phyloP scores from a whole-genome alignment of 805 yeast genomes.

The Priceomyces melissophilus region DNA sequence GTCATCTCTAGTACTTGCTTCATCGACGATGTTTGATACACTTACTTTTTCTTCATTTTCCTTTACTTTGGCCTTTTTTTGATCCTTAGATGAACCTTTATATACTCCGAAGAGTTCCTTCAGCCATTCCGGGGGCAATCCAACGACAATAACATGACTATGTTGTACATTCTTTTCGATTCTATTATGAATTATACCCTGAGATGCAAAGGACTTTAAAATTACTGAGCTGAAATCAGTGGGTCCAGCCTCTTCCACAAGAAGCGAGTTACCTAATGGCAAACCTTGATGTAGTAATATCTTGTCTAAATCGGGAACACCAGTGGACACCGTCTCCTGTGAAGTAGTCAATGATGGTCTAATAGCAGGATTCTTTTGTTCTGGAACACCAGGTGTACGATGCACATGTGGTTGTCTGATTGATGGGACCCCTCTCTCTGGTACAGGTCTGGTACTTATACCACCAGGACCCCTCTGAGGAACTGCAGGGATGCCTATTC shows the following conservation, averaged over 20 bases:
- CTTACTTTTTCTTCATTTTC: slow-evolving; percentile 61
- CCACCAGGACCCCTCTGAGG: slow-evolving; percentile 3
- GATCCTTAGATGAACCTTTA: slow-evolving; percentile 63
- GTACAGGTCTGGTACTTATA: slow-evolving; percentile 4
- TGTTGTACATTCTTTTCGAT: slow-evolving; percentile 33
- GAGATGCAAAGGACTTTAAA: slow-evolving; percentile 67
- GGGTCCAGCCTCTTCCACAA: slow-evolving; percentile 80
- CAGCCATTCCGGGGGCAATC: slow-evolving; percentile 56
- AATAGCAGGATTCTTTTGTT: slow-evolving; percentile 48
- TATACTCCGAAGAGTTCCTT: slow-evolving; percentile 74
- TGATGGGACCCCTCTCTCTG: slow-evolving; percentile 1
- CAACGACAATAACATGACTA: slow-evolving; percentile 64
- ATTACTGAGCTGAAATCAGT: slow-evolving; percentile 82
- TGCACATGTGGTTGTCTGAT: slow-evolving; percentile 6
- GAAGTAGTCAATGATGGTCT: slow-evolving; percentile 78
- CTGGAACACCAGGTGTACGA: not conserved
- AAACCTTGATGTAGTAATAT: slow-evolving; percentile 78
- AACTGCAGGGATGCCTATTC: slow-evolving; percentile 15
- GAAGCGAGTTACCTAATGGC: slow-evolving; percentile 69
- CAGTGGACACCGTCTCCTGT: slow-evolving; percentile 75
- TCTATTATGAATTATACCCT: slow-evolving; percentile 69
- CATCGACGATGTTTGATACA: slow-evolving; percentile 53
- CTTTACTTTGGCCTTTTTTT: slow-evolving; percentile 55
- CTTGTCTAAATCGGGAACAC: slow-evolving; percentile 71
- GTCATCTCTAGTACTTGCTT: slow-evolving; percentile 9